Conservation (phyloP, 192 early-diverging fungal genomes). For the Bifiguratus adelaidae region DNA sequence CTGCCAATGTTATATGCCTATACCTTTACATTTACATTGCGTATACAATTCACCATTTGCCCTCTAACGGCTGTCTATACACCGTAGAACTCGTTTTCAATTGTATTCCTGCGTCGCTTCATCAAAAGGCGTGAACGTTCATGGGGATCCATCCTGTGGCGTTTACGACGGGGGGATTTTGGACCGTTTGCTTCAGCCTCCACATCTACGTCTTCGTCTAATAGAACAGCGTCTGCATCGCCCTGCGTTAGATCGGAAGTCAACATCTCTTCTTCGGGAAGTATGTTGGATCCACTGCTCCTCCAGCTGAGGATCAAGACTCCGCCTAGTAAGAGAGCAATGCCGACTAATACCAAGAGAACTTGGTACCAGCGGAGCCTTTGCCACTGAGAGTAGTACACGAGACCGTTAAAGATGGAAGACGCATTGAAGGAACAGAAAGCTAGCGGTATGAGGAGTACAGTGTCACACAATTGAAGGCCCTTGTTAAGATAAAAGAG, state of each 20-base stretch:
- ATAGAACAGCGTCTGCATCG: no score
- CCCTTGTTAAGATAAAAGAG: conserved; percentile 72
- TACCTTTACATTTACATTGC: no score
- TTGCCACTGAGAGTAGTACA: conserved; percentile 66
- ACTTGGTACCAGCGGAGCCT: conserved; percentile 48
- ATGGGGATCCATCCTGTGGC: no score
- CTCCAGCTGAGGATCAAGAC: conserved; percentile 57
- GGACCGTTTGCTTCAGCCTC: no score
- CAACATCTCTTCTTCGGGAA: not conserved
- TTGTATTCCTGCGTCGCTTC: no score
- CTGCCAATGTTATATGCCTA: no score
- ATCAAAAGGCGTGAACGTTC: no score
- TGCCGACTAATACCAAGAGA: conserved; percentile 53
- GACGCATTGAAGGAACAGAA: conserved; percentile 69
- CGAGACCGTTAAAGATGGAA: conserved; percentile 65
- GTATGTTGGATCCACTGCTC: not conserved
- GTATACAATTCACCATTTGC: no score
- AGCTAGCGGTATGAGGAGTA: conserved; percentile 60
- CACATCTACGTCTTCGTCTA: no score
- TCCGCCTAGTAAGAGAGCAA: conserved; percentile 48
- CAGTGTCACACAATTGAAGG: conserved; percentile 59
- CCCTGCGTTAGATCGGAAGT: not conserved
- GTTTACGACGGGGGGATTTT: no score
- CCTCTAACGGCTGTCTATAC: no score
- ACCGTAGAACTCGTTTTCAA: no score